Base-by-base conservation (phyloP, 106 monocot genomes). In the Alisma plantagoaquatica region DNA sequence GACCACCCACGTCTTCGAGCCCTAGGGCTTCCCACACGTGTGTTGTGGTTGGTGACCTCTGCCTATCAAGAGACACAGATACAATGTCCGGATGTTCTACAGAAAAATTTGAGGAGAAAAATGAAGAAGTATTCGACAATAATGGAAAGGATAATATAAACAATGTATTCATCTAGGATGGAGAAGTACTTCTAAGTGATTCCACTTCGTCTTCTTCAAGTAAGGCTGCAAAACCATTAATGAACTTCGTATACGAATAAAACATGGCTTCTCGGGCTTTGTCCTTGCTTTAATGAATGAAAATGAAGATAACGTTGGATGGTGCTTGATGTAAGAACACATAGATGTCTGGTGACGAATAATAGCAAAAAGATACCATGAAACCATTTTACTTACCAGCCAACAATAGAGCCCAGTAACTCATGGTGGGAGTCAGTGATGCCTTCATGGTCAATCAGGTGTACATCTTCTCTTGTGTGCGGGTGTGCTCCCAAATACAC, bases 11-110 rank as follows among this genome's bases (percentile, higher is more conserved):
- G 52, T 68, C 59, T 38, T 60, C 69, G 29, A 69, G 44, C 1
- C 60, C 51, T 16, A 69, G 69, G 44, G 60, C 59, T n/a, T 41
- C 28, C 69, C 69, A 69, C 2, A 60, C 59, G 14, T 41, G 69
- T 12, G 69, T 69, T 3, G 69, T 69, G 43, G 43, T 59, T 43
- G 60, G n/a, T 20, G 19, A 29, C 52, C 52, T 51, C 28, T 22
- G 56, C 27, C 23, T 29, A 53, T 60, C 60, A 1, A 52, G 69
- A 18, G 60, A 59, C 31, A 69, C 60, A 10, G 69, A 60, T 43
- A 49, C 46, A 7, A 69, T 60, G 2, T 29, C 60, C 10, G 60
- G 60, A n/a, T 60, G 53, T 26, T 17, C 2, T 15, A 52, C 9
- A 27, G n/a, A 15, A 52, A 29, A 24, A 29, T 2, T 28, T 10